phyloP scores from a whole-genome alignment of 176 grass and related monocot genomes.

The Poa pratensis region DNA sequence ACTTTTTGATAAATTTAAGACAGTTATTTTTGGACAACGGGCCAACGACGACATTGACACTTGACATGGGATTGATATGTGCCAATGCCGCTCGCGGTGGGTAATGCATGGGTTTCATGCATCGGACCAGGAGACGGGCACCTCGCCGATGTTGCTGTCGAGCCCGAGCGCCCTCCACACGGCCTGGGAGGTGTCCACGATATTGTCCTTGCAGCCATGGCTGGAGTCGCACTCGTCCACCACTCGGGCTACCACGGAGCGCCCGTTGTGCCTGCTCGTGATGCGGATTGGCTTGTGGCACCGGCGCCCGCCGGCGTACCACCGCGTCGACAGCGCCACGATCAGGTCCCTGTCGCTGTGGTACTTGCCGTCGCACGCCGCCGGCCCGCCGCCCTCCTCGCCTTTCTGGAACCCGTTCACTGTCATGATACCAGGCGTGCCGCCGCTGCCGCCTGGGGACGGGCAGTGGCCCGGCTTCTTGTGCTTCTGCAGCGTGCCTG shows the following conservation, averaged over 20 bases:
- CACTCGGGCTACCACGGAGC: conserved; percentile 31
- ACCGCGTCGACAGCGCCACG: conserved; percentile 47
- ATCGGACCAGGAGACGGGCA: conserved; percentile 51
- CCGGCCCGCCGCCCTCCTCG: conserved; percentile 28
- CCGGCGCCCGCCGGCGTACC: conserved; percentile 22
- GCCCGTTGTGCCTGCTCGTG: neutral
- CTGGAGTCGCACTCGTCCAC: conserved; percentile 47
- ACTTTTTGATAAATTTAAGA: no score
- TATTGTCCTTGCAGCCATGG: conserved; percentile 23
- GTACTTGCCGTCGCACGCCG: conserved; percentile 43
- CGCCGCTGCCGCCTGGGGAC: neutral
- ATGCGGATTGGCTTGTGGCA: conserved; percentile 48
- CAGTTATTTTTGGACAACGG: no score
- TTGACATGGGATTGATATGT: neutral
- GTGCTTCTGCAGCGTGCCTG: neutral
- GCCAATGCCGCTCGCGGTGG: neutral
- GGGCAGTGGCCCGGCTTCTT: neutral
- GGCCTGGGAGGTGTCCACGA: conserved; percentile 47
- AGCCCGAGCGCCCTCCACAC: conserved; percentile 60
- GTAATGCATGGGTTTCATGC: conserved; percentile 13
- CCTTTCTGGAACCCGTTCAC: conserved; percentile 43
- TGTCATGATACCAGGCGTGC: conserved; percentile 40
- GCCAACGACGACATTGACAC: neutral
- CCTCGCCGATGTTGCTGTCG: conserved; percentile 44
- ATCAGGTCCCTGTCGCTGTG: conserved; percentile 48